phyloP scores from a whole-genome alignment of 2,329 filamentous ascomycete species.

The Penicillium sp. region DNA sequence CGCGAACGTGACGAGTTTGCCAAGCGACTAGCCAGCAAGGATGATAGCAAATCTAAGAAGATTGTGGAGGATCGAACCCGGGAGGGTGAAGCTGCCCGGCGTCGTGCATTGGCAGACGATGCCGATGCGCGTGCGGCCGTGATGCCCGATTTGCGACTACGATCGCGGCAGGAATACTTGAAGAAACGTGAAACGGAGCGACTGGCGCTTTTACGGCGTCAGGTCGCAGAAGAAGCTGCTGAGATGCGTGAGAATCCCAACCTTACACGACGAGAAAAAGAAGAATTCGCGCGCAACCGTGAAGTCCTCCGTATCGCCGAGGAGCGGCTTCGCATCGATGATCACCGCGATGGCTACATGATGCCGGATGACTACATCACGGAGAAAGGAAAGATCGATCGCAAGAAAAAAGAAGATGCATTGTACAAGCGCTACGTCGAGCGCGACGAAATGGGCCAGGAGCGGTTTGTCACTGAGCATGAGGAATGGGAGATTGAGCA shows the following conservation, averaged over 20 bases:
- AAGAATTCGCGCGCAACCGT: conserved; percentile 81
- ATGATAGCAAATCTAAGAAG: conserved; percentile 65
- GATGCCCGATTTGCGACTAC: conserved; percentile 72
- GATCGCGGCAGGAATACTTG: conserved; percentile 85
- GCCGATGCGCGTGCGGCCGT: conserved; percentile 61
- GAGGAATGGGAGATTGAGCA: conserved; percentile 96
- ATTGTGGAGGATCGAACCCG: conserved; percentile 56
- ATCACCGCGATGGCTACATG: conserved; percentile 83
- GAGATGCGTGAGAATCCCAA: conserved; percentile 71
- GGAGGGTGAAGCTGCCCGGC: conserved; percentile 54
- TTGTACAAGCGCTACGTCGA: conserved; percentile 89
- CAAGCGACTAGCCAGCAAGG: conserved; percentile 66
- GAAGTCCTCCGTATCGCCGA: conserved; percentile 77
- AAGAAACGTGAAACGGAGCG: conserved; percentile 87
- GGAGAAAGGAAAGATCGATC: conserved; percentile 82
- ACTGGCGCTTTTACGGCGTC: conserved; percentile 76
- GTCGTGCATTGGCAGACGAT: conserved; percentile 61
- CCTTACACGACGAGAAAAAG: conserved; percentile 71
- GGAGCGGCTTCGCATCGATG: conserved; percentile 79
- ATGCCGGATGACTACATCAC: conserved; percentile 95
- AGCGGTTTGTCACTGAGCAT: conserved; percentile 85
- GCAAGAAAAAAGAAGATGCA: conserved; percentile 79
- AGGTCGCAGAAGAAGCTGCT: conserved; percentile 81
- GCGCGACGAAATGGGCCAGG: conserved; percentile 76
- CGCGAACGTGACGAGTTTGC: conserved; percentile 74